These are phyloP conservation scores for Puccinia sorghi DNA, from an alignment of 1,284 basidiomycete genomes.

Conservation along the genomic window DNA sequence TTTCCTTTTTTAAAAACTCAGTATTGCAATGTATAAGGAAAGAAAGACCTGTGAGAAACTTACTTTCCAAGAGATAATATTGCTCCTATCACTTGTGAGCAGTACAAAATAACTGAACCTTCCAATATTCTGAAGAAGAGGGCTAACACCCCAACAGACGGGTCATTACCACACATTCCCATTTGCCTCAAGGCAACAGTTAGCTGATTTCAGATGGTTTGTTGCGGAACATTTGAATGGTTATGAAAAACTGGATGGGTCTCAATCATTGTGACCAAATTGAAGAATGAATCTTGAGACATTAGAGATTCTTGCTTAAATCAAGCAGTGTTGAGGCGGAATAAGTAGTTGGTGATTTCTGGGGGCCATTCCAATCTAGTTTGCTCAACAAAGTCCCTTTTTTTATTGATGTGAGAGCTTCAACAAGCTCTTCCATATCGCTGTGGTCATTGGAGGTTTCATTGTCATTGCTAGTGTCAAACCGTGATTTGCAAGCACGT, in stretches of 20 bases:
- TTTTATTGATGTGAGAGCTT: too few relatives aligned
- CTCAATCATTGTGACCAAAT: not conserved
- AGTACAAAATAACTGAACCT: slow-evolving; percentile 10
- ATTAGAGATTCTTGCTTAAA: slow-evolving; percentile 16
- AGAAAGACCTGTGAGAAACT: not conserved
- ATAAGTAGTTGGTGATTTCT: too few relatives aligned
- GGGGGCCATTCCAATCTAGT: too few relatives aligned
- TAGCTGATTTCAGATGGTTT: not conserved
- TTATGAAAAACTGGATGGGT: not conserved
- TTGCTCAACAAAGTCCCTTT: too few relatives aligned
- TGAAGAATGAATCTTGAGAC: slow-evolving; percentile 7
- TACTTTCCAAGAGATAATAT: slow-evolving; percentile 3
- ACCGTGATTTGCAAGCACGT: too few relatives aligned
- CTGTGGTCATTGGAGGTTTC: too few relatives aligned
- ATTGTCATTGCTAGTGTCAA: too few relatives aligned
- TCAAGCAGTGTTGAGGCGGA: too few relatives aligned
- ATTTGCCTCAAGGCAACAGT: not conserved
- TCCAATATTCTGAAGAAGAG: slow-evolving; percentile 1
- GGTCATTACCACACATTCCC: not conserved
- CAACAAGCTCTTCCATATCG: too few relatives aligned
- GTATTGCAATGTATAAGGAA: not conserved
- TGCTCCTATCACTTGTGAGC: slow-evolving; percentile 6
- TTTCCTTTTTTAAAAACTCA: not conserved
- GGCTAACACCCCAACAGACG: not conserved
- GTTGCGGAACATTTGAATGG: not conserved